These are phyloP conservation scores for Ganoderma boninense DNA, from an alignment of 1,284 basidiomycete genomes.

Conservation along the genomic window DNA sequence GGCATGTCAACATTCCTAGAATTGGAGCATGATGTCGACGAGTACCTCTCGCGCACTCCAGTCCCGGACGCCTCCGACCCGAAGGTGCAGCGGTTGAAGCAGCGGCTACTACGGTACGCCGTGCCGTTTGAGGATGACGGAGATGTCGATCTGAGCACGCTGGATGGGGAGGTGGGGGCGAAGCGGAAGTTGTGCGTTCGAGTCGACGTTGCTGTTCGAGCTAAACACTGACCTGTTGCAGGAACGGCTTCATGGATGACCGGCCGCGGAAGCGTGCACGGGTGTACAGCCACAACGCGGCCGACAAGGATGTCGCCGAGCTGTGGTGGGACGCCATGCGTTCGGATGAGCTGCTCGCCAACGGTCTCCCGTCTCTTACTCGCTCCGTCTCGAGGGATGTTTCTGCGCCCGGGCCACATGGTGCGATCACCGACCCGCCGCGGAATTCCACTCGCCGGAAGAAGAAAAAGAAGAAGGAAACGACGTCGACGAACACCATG, in stretches of 20 bases:
- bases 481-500: slow-evolving; percentile 53
- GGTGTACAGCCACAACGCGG: slow-evolving; percentile 28
- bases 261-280: slow-evolving; percentile 57
- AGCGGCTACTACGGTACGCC: slow-evolving; percentile 51
- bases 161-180: slow-evolving; percentile 56
- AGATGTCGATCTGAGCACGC: slow-evolving; percentile 40
- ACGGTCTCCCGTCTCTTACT: slow-evolving; percentile 68
- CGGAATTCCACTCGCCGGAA: slow-evolving; percentile 40
- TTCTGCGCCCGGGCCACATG: slow-evolving; percentile 31
- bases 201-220: background rate
- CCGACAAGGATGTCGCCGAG: slow-evolving; percentile 52
- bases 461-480: slow-evolving; percentile 40
- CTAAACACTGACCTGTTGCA: slow-evolving; percentile 31
- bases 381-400: slow-evolving; percentile 52
- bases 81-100: slow-evolving; percentile 36
- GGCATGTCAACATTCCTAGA: slow-evolving; percentile 74
- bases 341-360: slow-evolving; percentile 66
- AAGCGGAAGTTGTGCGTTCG: slow-evolving; percentile 70
- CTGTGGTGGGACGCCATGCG: slow-evolving; percentile 81
- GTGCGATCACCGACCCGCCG: slow-evolving; percentile 44
- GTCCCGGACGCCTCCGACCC: slow-evolving; percentile 20
- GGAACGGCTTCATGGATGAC: slow-evolving; percentile 47
- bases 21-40: slow-evolving; percentile 59
- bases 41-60: slow-evolving; percentile 22
- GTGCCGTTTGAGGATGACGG: slow-evolving; percentile 50